phyloP scores from a whole-genome alignment of 495 filamentous ascomycete species.

The Penicillium steckii region DNA sequence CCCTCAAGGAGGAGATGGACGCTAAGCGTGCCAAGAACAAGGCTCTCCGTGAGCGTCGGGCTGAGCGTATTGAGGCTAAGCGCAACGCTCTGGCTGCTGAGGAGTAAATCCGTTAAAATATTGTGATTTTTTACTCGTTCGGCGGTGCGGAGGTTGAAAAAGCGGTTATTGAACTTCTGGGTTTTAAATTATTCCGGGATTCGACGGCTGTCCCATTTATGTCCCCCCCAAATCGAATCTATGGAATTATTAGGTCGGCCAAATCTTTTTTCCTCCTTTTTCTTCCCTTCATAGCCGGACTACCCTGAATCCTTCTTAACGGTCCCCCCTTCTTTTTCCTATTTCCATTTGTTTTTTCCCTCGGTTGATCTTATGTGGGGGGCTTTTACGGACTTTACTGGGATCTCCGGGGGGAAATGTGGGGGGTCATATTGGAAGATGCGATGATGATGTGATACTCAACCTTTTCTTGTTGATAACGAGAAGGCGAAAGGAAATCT shows the following conservation, averaged over 20 bases:
- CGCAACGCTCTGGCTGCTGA: conserved; percentile 74
- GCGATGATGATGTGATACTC: conserved; percentile 38
- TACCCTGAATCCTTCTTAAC: conserved; percentile 6
- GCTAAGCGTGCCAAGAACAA: conserved; percentile 99
- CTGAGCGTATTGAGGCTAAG: conserved; percentile 86
- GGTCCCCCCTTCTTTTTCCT: background rate
- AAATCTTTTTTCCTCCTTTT: conserved; percentile 11
- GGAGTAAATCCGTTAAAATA: conserved; percentile 51
- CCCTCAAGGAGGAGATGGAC: conserved; percentile 99
- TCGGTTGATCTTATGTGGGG: conserved; percentile 13
- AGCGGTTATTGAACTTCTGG: conserved; percentile 11
- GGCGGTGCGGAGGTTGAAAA: conserved; percentile 47
- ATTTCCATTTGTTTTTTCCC: conserved; percentile 4
- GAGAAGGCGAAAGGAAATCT: conserved; percentile 35
- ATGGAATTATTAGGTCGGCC: conserved; percentile 1
- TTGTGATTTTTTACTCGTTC: conserved; percentile 34
- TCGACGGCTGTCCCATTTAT: conserved; percentile 11
- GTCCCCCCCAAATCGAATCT: conserved; percentile 1
- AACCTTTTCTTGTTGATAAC: conserved; percentile 34
- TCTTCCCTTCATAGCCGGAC: conserved; percentile 26
- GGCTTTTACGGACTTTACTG: conserved; percentile 19
- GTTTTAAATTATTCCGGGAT: conserved; percentile 13
- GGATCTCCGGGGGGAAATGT: conserved; percentile 18
- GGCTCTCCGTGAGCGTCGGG: conserved; percentile 95
- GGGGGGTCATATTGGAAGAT: conserved; percentile 27